Base-by-base conservation (phyloP, 179 eudicot species). In the Nepenthes alata region DNA sequence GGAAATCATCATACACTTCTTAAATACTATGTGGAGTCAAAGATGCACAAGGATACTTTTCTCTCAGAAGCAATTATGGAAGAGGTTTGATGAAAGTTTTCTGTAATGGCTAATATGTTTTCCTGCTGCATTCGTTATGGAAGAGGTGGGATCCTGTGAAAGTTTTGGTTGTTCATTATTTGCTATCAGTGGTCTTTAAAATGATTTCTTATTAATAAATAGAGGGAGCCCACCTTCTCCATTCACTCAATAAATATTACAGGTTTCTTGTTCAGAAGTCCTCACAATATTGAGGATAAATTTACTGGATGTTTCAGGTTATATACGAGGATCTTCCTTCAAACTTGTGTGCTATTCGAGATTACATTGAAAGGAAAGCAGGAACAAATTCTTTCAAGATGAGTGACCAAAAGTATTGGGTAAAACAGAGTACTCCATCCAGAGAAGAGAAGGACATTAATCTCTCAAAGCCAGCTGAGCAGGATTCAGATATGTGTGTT, bases 321-420 rank as follows among this genome's bases (percentile, higher is more conserved):
- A 85, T 88, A 63, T 90, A 90, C 37, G 96, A 93, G 79, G 98
- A 93, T 80, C 96, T 93, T 64, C 98, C 98, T 51, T 93, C 98
- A 76, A 89, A 93, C 77, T 76, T 93, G 62, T 86, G 98, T 78
- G 88, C 96, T 35, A 83, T 93, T 47, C 82, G 96, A 53, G 98
- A 93, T 72, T 86, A 83, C 72, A 58, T 89, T 62, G 98, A 93
- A 66, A 77, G 78, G 72, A 75, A 66, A 67, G 75, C 70, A 47
- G 71, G 57, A 49, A 58, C 77, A 63, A 69, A 39, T 62, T 62
- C 77, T 59, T 50, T 13, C 52, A 78, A 77, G 49, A 64, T 61
- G 48, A 38, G 47, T 61, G 64, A 66, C 13, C 66, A 58, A 35
- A 57, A 74, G 56, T 25, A 25, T 25, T 25, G 25, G 25, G 25